Evolutionary conservation across 192 early-diverging fungal genomes (phyloP).

Genomic region (Backusella psychrophila): DNA sequence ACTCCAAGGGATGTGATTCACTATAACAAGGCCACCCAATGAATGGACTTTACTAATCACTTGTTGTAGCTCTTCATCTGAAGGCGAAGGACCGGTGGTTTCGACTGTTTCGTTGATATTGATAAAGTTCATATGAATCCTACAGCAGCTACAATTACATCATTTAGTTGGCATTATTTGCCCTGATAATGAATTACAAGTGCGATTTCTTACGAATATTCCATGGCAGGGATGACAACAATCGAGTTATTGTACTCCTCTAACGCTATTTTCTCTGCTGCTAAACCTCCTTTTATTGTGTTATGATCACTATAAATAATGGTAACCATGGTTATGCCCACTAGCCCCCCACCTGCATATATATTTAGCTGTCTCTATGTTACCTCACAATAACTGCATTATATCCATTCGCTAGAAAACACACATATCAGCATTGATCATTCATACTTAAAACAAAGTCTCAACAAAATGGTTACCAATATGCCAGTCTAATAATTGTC

Average conservation of each 20-base stretch:
- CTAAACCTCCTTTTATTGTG: conserved; percentile 58
- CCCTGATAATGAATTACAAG: background rate
- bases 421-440: background rate
- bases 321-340: background rate
- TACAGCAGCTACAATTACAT: conserved; percentile 48
- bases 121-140: conserved; percentile 73
- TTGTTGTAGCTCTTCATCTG: conserved; percentile 54
- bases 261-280: conserved; percentile 54
- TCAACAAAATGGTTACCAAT: conserved; percentile 41
- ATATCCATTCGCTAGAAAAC: conserved; percentile 58
- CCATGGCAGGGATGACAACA: conserved; percentile 66
- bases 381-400: conserved; percentile 63
- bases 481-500: conserved; percentile 60
- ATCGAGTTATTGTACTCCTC: conserved; percentile 49
- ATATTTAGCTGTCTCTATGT: background rate
- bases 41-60: conserved; percentile 61
- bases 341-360: too few species aligned
- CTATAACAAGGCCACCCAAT: conserved; percentile 67
- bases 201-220: conserved; percentile 46
- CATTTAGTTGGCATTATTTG: background rate
- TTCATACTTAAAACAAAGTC: background rate
- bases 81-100: conserved; percentile 48
- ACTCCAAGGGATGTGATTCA: conserved; percentile 80
- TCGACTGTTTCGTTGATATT: conserved; percentile 57
- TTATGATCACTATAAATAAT: conserved; percentile 59